Percentiles rank a stretch among this genome's conserved stretches.
These are phyloP conservation scores for Thraustochytrium aureum DNA, from an alignment of 352 stramenopile genomes.

Conservation along the genomic window DNA sequence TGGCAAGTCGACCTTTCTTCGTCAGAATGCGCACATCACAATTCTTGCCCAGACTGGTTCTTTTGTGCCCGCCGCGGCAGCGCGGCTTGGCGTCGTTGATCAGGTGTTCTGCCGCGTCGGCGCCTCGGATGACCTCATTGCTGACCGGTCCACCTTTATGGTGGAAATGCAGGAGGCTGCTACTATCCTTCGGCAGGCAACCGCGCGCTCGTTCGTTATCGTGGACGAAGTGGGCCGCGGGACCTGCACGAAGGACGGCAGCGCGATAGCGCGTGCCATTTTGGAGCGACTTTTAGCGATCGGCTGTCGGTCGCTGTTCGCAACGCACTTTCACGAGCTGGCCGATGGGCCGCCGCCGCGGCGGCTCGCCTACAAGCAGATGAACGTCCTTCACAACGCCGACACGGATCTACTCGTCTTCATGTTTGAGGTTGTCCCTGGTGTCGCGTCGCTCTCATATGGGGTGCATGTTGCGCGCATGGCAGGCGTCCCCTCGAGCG, in stretches of 20 bases:
- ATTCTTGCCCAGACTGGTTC: conserved; percentile 74
- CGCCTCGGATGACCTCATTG: conserved; percentile 72
- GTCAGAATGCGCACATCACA: conserved; percentile 71
- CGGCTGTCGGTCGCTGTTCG: conserved; percentile 67
- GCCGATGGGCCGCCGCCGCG: conserved; percentile 9
- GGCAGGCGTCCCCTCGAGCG: conserved; percentile 59
- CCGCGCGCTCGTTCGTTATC: conserved; percentile 71
- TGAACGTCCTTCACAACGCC: conserved; percentile 57
- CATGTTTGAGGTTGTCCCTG: conserved; percentile 70
- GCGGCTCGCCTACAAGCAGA: conserved; percentile 60
- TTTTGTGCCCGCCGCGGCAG: conserved; percentile 73
- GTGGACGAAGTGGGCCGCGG: conserved; percentile 80
- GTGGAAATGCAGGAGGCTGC: conserved; percentile 80
- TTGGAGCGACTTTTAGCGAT: conserved; percentile 69
- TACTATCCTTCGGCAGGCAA: conserved; percentile 71
- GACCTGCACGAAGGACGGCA: conserved; percentile 71
- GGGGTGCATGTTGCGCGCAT: conserved; percentile 72
- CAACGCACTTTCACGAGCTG: conserved; percentile 76
- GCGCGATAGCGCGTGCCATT: conserved; percentile 73
- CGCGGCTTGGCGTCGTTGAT: conserved; percentile 69
- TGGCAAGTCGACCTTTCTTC: conserved; percentile 77
- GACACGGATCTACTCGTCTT: conserved; percentile 62
- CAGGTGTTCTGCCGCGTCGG: conserved; percentile 75
- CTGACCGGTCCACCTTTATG: conserved; percentile 77
- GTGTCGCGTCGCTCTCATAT: conserved; percentile 70